Evolutionary conservation across 306 rosid species (phyloP).

Genomic region (Cicer yamashitae): DNA sequence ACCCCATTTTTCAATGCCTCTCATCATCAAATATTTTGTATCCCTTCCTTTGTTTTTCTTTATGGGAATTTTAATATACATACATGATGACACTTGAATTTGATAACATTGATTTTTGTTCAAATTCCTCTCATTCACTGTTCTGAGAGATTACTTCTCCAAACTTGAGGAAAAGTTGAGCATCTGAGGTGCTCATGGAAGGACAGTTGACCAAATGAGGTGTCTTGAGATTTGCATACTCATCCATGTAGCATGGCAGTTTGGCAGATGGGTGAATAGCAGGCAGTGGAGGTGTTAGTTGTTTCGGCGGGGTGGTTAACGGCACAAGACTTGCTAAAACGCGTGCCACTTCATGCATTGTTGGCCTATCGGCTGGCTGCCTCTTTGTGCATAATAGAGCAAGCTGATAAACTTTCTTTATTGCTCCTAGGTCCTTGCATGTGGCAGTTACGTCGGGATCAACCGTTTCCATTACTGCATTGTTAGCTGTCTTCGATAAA

Average conservation of each 20-base stretch:
- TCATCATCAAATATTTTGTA: slow-evolving; percentile 13
- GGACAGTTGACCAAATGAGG: slow-evolving; percentile 79
- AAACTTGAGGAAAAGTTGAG: slow-evolving; percentile 85
- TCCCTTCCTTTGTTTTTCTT: neutral
- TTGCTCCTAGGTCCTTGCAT: slow-evolving; percentile 81
- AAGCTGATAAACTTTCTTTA: slow-evolving; percentile 81
- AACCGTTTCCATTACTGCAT: slow-evolving; percentile 93
- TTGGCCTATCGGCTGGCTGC: slow-evolving; percentile 81
- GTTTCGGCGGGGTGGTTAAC: slow-evolving; percentile 38
- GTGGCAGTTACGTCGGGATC: slow-evolving; percentile 82
- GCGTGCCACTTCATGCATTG: slow-evolving; percentile 88
- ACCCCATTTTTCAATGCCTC: slow-evolving; percentile 17
- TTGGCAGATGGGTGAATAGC: slow-evolving; percentile 55
- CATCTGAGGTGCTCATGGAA: slow-evolving; percentile 91
- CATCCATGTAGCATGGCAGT: slow-evolving; percentile 73
- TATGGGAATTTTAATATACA: slow-evolving; percentile 6
- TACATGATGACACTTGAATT: slow-evolving; percentile 1
- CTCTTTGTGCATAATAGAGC: slow-evolving; percentile 87
- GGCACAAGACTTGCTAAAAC: slow-evolving; percentile 72
- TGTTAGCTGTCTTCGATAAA: slow-evolving; percentile 77
- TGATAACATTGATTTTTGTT: neutral
- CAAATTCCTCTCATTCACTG: slow-evolving; percentile 57
- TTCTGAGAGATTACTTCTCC: slow-evolving; percentile 94
- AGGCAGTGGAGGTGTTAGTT: slow-evolving; percentile 23
- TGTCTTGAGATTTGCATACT: slow-evolving; percentile 79